Base-by-base conservation (phyloP, 371 early-diverging fungal species). In the Phascolomyces articulosus region DNA sequence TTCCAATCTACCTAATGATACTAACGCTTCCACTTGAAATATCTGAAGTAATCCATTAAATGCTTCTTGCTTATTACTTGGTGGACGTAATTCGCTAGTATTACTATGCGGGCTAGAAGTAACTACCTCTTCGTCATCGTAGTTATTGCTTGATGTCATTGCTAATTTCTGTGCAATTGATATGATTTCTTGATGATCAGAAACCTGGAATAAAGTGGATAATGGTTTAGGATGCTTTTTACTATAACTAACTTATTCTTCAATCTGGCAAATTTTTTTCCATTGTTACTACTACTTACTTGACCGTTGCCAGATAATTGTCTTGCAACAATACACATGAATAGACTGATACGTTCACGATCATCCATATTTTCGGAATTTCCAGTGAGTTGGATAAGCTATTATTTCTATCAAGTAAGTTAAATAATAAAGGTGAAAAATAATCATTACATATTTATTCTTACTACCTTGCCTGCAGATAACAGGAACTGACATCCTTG, bases 401-500 rank as follows among this genome's bases (percentile, higher is more conserved):
- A 38, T 13, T 7, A 28, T 29, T 29, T 38, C 16, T 0, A 53
- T 51, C 4, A 44, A 1, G 44, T n/a, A 44, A 44, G 16, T 15
- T 0, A 13, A 44, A 13, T 34, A 34, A 9, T 2, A 9, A 0
- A 9, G 11, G 34, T 9, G 9, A 34, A 34, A 34, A 34, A 34
- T 9, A 34, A 34, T 34, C 9, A 1, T 34, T 34, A 34, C 11
- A 3, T 31, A 34, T 34, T 47, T 47, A 47, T 20, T 47, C 6
- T 24, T 51, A 23, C 23, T 51, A 66, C 66, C 60, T 60, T 55
- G 56, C 55, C 48, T 21, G 57, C 54, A 1, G 49, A 11, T 20
- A 47, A n/a, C 16, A 66, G 49, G 60, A 60, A 55, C 21, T 40
- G n/a, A 27, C 55, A 4, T 4, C 66, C 57, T 7, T 10, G 20